phyloP scores from a whole-genome alignment of 352 stramenopile genomes.

The Globisporangium canariense region DNA sequence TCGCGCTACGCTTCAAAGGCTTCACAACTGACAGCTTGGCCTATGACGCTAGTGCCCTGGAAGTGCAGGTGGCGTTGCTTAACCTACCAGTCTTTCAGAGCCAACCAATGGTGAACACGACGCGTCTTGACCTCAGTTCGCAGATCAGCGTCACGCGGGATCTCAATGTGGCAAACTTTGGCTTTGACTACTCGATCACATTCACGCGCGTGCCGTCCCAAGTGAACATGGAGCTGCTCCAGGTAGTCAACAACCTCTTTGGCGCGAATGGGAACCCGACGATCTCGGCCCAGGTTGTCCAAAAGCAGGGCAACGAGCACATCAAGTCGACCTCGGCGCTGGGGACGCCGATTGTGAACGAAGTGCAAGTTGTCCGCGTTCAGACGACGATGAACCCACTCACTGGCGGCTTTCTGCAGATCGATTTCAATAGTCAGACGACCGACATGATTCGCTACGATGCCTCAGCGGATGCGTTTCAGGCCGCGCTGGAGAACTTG shows the following conservation, averaged over 20 bases:
- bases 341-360: slow-evolving; percentile 59
- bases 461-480: slow-evolving; percentile 37
- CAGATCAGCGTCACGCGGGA: slow-evolving; percentile 49
- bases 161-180: slow-evolving; percentile 46
- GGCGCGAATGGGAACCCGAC: slow-evolving; percentile 42
- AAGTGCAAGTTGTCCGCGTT: slow-evolving; percentile 64
- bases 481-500: slow-evolving; percentile 62
- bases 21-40: slow-evolving; percentile 61
- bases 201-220: slow-evolving; percentile 42
- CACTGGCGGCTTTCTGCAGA: slow-evolving; percentile 54
- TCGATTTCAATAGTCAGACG: slow-evolving; percentile 62
- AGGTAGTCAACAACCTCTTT: slow-evolving; percentile 66
- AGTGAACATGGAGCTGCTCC: slow-evolving; percentile 30
- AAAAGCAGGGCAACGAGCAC: slow-evolving; percentile 49
- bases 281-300: slow-evolving; percentile 24
- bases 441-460: slow-evolving; percentile 71
- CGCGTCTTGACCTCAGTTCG: slow-evolving; percentile 5
- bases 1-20: slow-evolving; percentile 67
- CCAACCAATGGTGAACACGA: slow-evolving; percentile 8
- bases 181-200: slow-evolving; percentile 76
- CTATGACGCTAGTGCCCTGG: slow-evolving; percentile 74
- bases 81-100: slow-evolving; percentile 41
- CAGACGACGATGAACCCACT: slow-evolving; percentile 32
- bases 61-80: slow-evolving; percentile 69
- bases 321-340: slow-evolving; percentile 63